phyloP scores from a whole-genome alignment of 2,329 filamentous ascomycete species.

The Paecilomyces sp. region DNA sequence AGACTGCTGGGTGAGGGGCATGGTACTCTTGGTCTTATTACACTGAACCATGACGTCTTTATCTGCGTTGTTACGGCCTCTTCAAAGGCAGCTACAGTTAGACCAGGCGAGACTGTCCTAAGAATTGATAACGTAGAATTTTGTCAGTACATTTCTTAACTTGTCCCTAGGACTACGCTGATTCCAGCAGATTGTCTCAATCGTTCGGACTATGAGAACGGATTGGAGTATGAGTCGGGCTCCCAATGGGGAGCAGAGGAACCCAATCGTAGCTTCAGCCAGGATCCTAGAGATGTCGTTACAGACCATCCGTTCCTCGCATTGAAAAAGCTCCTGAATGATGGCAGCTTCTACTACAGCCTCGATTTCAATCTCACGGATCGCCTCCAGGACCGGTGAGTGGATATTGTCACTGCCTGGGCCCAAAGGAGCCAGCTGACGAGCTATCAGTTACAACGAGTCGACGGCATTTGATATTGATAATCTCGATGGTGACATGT shows the following conservation, averaged over 20 bases:
- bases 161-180: background rate
- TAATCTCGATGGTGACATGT: slow-evolving; percentile 81
- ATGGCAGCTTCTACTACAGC: slow-evolving; percentile 93
- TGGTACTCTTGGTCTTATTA: slow-evolving; percentile 82
- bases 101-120: slow-evolving; percentile 83
- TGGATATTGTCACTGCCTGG: background rate
- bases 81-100: slow-evolving; percentile 68
- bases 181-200: slow-evolving; percentile 67
- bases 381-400: slow-evolving; percentile 76
- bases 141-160: slow-evolving; percentile 29
- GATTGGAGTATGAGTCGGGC: slow-evolving; percentile 50
- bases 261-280: slow-evolving; percentile 41
- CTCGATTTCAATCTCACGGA: slow-evolving; percentile 97
- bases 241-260: slow-evolving; percentile 50
- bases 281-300: slow-evolving; percentile 60
- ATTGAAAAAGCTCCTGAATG: slow-evolving; percentile 82
- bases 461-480: slow-evolving; percentile 79
- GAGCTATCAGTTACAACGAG: slow-evolving; percentile 57
- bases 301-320: slow-evolving; percentile 85
- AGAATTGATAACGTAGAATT: slow-evolving; percentile 84
- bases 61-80: slow-evolving; percentile 81
- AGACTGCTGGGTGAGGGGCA: slow-evolving; percentile 70
- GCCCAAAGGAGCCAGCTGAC: slow-evolving; percentile 12
- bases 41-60: slow-evolving; percentile 77
- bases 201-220: slow-evolving; percentile 75